These are phyloP conservation scores for Phlebopus sp. DNA, from an alignment of 1,284 basidiomycete species.

Conservation along the genomic window DNA sequence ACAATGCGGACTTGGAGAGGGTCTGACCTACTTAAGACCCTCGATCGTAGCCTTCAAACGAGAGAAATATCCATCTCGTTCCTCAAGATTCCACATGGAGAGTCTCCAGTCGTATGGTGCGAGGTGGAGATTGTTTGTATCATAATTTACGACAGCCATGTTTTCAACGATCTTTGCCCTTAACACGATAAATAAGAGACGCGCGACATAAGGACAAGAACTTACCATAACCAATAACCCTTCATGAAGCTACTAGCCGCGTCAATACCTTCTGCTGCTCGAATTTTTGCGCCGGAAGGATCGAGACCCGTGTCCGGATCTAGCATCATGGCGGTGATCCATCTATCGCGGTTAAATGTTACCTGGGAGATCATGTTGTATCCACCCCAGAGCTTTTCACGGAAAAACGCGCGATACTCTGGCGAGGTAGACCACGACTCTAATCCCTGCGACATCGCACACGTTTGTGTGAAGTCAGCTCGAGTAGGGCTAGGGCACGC, in stretches of 20 bases:
- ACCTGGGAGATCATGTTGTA: slow-evolving; percentile 85
- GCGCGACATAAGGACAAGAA: neutral
- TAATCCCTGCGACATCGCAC: slow-evolving; percentile 48
- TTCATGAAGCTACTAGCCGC: slow-evolving; percentile 91
- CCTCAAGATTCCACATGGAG: slow-evolving; percentile 89
- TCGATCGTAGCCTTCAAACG: slow-evolving; percentile 86
- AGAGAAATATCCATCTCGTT: slow-evolving; percentile 91
- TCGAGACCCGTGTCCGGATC: slow-evolving; percentile 93
- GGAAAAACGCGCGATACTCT: slow-evolving; percentile 77
- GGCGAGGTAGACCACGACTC: slow-evolving; percentile 86
- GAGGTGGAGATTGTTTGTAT: slow-evolving; percentile 85
- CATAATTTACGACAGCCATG: slow-evolving; percentile 87
- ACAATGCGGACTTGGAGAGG: neutral
- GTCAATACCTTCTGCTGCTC: slow-evolving; percentile 90
- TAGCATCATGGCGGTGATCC: slow-evolving; percentile 89
- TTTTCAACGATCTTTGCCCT: slow-evolving; percentile 95
- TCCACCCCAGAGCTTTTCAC: slow-evolving; percentile 86
- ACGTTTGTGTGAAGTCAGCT: neutral
- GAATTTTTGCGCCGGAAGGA: slow-evolving; percentile 83
- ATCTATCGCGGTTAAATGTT: slow-evolving; percentile 80
- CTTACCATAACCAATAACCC: slow-evolving; percentile 92
- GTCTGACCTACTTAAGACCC: slow-evolving; percentile 61
- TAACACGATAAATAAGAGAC: slow-evolving; percentile 4
- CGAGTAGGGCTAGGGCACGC: slow-evolving; percentile 19
- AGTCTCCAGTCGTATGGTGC: slow-evolving; percentile 92